phyloP scores from a whole-genome alignment of 2,329 filamentous ascomycete genomes.

The Penicillium oxalicum region DNA sequence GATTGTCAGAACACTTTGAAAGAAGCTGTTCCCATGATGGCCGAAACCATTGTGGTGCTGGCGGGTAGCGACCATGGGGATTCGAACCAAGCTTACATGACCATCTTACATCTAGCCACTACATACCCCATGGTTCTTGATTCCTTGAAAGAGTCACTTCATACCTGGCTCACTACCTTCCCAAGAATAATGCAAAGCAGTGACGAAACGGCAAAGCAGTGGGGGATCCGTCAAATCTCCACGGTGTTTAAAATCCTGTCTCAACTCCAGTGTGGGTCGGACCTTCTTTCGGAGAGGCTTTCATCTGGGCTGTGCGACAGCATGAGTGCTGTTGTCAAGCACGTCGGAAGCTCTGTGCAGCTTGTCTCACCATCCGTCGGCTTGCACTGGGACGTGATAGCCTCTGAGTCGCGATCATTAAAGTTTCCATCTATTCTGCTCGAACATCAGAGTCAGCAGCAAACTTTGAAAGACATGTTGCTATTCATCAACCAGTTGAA shows the following conservation, averaged over 20 bases:
- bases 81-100: slow-evolving; percentile 30
- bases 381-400: slow-evolving; percentile 26
- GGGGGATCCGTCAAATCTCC: slow-evolving; percentile 68
- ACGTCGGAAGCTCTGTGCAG: slow-evolving; percentile 25
- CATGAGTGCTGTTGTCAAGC: slow-evolving; percentile 48
- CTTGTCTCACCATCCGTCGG: slow-evolving; percentile 18
- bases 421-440: slow-evolving; percentile 59
- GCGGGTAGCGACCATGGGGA: slow-evolving; percentile 46
- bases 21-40: slow-evolving; percentile 63
- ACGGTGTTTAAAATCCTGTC: slow-evolving; percentile 63
- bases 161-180: slow-evolving; percentile 75
- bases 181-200: slow-evolving; percentile 76
- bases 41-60: slow-evolving; percentile 75
- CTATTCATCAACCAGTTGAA: slow-evolving; percentile 53
- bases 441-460: slow-evolving; percentile 59
- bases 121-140: slow-evolving; percentile 59
- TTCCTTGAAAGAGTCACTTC: slow-evolving; percentile 62
- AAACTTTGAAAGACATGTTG: slow-evolving; percentile 58
- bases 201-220: slow-evolving; percentile 71
- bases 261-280: slow-evolving; percentile 49
- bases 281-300: slow-evolving; percentile 25
- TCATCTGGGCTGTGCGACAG: slow-evolving; percentile 66
- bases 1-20: slow-evolving; percentile 69
- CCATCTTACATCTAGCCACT: slow-evolving; percentile 55
- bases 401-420: slow-evolving; percentile 17